These are phyloP conservation scores for Rhododendron williamsianum DNA, from an alignment of 148 eudicot genomes.

Conservation along the genomic window DNA sequence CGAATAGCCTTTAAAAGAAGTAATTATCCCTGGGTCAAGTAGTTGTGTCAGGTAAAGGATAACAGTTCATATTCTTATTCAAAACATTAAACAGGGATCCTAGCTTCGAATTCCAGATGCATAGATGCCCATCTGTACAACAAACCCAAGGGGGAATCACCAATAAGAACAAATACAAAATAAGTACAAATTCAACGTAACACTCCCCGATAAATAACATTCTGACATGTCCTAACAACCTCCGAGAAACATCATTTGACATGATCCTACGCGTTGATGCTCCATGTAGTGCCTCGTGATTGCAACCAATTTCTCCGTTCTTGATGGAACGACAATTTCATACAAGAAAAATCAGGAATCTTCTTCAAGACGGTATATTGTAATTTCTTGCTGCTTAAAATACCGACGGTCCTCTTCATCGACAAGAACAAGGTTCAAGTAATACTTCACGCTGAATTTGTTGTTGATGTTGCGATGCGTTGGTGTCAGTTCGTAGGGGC, in stretches of 20 bases:
- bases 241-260: background rate
- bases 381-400: conserved; percentile 94
- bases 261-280: background rate
- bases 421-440: conserved; percentile 83
- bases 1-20: background rate
- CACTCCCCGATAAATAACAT: background rate
- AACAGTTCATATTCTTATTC: background rate
- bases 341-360: conserved; percentile 24
- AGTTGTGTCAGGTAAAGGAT: background rate
- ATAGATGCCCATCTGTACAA: conserved; percentile 19
- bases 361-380: conserved; percentile 72
- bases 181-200: background rate
- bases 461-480: conserved; percentile 92
- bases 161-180: background rate
- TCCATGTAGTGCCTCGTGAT: background rate
- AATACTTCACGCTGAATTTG: conserved; percentile 95
- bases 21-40: background rate
- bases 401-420: conserved; percentile 99
- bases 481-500: conserved; percentile 96
- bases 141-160: background rate
- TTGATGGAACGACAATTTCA: background rate
- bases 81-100: background rate
- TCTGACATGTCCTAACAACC: background rate
- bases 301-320: background rate
- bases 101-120: background rate